Evolutionary conservation across 2,329 filamentous ascomycete species (phyloP).

Genomic region (Fusarium sp.): DNA sequence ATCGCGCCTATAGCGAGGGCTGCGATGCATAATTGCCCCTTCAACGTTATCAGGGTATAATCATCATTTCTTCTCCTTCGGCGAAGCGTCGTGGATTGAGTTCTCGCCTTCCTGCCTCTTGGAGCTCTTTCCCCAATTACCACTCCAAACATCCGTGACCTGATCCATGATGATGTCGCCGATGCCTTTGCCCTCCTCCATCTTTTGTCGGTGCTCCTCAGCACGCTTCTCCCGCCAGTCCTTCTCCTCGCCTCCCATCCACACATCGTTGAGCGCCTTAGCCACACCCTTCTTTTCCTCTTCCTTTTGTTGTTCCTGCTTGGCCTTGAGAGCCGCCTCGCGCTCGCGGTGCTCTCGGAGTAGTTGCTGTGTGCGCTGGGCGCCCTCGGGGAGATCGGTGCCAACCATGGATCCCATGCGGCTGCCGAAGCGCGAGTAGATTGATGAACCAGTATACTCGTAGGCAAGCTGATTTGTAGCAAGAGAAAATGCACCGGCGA

Average conservation of each 20-base stretch:
- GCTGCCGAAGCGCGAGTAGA: conserved; percentile 62
- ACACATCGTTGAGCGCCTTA: conserved; percentile 63
- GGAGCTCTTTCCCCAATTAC: conserved; percentile 53
- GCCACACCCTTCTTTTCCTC: conserved; percentile 53
- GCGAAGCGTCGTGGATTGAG: conserved; percentile 24
- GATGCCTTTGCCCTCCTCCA: conserved; percentile 70
- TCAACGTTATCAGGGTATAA: not conserved
- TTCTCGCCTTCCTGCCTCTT: conserved; percentile 50
- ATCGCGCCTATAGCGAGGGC: conserved; percentile 1
- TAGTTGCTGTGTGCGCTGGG: conserved; percentile 62
- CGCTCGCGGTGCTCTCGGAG: conserved; percentile 63
- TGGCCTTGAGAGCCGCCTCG: conserved; percentile 51
- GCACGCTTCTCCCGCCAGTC: conserved; percentile 69
- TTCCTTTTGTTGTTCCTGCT: conserved; percentile 37
- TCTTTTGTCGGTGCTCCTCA: conserved; percentile 66
- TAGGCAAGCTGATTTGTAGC: conserved; percentile 69
- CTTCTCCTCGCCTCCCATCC: conserved; percentile 71
- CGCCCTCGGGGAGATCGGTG: conserved; percentile 70
- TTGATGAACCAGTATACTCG: conserved; percentile 70
- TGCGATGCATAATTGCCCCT: not conserved
- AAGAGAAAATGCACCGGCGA: conserved; percentile 66
- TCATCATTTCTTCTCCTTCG: conserved; percentile 44
- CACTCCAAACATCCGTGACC: conserved; percentile 67
- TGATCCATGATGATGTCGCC: conserved; percentile 71
- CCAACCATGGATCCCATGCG: conserved; percentile 63